Evolutionary conservation across 2,329 filamentous ascomycete genomes (phyloP).

Genomic region (Myrmaecium sp.): DNA sequence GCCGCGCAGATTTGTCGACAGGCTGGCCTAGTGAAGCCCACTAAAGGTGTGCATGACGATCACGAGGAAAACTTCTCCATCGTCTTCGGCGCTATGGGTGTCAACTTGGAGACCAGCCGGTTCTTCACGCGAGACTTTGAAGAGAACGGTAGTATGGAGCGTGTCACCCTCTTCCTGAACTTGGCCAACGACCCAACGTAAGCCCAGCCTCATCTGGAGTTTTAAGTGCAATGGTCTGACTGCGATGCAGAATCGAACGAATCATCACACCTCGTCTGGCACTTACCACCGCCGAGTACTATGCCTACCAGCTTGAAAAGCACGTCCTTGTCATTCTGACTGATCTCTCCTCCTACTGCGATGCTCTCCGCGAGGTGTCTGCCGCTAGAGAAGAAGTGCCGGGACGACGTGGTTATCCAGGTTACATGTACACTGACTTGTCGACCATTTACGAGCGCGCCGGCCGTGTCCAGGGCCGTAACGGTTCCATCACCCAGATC

Average conservation of each 20-base stretch:
- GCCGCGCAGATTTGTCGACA: constrained; percentile 97
- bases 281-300: constrained; percentile 97
- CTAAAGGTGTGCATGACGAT: constrained; percentile 88
- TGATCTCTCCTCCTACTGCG: constrained; percentile 94
- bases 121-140: constrained; percentile 99
- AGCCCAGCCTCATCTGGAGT: constrained; percentile 19
- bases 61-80: constrained; percentile 99
- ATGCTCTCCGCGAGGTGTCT: constrained; percentile 95
- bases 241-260: constrained; percentile 65
- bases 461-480: constrained; percentile 89
- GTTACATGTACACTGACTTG: constrained; percentile 99
- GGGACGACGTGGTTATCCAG: constrained; percentile 95
- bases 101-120: constrained; percentile 95
- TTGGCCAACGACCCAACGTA: constrained; percentile 97
- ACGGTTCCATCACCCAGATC: constrained; percentile 97
- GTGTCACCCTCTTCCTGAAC: constrained; percentile 94
- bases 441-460: constrained; percentile 99
- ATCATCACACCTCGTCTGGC: constrained; percentile 98
- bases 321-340: constrained; percentile 98
- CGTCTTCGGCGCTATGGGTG: constrained; percentile 99
- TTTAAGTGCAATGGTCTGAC: constrained; percentile 9
- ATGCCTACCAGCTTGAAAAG: constrained; percentile 99
- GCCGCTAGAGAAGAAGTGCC: constrained; percentile 97
- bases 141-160: constrained; percentile 97
- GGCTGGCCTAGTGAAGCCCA: constrained; percentile 81